A percentile compares a stretch with the other conserved stretches of the same genome.
phyloP scores from a whole-genome alignment of 2,329 filamentous ascomycete species.

The Bipolaris sorokiniana region DNA sequence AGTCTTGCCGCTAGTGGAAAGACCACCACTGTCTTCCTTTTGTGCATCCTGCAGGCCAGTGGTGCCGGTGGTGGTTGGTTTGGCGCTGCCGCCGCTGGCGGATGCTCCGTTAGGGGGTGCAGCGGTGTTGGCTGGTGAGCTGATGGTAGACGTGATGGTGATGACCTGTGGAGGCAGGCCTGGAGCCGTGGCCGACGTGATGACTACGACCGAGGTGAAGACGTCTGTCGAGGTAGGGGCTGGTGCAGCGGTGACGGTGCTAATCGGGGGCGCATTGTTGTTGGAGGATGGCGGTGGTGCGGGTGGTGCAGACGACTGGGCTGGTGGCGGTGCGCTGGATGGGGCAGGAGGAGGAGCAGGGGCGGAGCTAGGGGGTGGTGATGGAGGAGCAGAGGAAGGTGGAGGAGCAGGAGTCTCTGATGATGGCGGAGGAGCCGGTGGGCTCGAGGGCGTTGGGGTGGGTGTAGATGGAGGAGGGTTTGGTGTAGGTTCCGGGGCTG shows the following conservation, averaged over 20 bases:
- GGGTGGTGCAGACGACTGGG: slow-evolving; percentile 18
- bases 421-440: slow-evolving; percentile 20
- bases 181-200: slow-evolving; percentile 30
- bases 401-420: slow-evolving; percentile 25
- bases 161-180: slow-evolving; percentile 30
- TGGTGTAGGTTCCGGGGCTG: slow-evolving; percentile 19
- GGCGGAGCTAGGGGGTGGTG: slow-evolving; percentile 14
- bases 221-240: slow-evolving; percentile 27
- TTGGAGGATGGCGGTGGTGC: background rate
- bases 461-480: slow-evolving; percentile 17
- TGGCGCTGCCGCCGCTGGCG: slow-evolving; percentile 9
- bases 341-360: slow-evolving; percentile 13
- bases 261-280: slow-evolving; percentile 15
- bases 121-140: slow-evolving; percentile 12
- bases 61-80: slow-evolving; percentile 18
- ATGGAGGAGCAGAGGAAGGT: slow-evolving; percentile 14
- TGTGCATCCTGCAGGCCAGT: slow-evolving; percentile 20
- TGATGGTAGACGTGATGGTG: slow-evolving; percentile 25
- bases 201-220: slow-evolving; percentile 26
- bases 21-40: slow-evolving; percentile 44
- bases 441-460: slow-evolving; percentile 8
- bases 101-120: slow-evolving; percentile 11
- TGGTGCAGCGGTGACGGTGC: slow-evolving; percentile 34
- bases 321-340: slow-evolving; percentile 15
- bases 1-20: slow-evolving; percentile 72